These are phyloP conservation scores for Leccinum subtestaceum DNA, from an alignment of 768 basidiomycete species.

Conservation along the genomic window DNA sequence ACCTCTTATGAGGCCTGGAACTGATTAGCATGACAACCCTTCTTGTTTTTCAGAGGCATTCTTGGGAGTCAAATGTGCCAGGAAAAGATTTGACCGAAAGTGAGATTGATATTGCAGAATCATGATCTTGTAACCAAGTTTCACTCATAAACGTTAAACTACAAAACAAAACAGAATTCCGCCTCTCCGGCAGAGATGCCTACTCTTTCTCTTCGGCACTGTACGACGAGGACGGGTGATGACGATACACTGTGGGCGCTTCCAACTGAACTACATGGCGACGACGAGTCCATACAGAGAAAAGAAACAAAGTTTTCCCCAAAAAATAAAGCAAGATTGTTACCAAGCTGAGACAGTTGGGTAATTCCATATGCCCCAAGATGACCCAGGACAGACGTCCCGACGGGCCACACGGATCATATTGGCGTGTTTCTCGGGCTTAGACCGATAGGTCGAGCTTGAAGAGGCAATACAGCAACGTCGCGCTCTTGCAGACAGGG, in stretches of 20 bases:
- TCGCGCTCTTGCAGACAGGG: conserved; percentile 50
- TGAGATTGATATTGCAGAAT: too few species aligned
- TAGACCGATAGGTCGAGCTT: conserved; percentile 41
- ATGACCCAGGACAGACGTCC: background rate
- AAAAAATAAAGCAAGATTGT: background rate
- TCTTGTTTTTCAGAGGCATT: too few species aligned
- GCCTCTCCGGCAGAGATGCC: too few species aligned
- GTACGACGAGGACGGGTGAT: background rate
- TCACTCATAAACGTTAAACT: too few species aligned
- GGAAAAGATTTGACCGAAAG: too few species aligned
- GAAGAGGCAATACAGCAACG: conserved; percentile 55
- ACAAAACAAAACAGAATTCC: too few species aligned
- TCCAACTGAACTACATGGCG: background rate
- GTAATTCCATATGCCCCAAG: background rate
- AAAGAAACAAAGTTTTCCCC: background rate
- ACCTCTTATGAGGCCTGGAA: too few species aligned
- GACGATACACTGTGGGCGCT: background rate
- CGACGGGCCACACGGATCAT: background rate
- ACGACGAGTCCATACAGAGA: background rate
- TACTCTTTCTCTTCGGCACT: too few species aligned
- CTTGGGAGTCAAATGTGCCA: too few species aligned
- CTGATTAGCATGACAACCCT: too few species aligned
- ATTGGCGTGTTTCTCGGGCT: background rate
- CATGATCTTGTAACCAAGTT: too few species aligned
- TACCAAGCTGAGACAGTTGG: background rate